A percentile compares a stretch with the other conserved stretches of the same genome.
These are phyloP conservation scores for Coffea eugenioides DNA, from an alignment of 257 asterid species.

Conservation along the genomic window DNA sequence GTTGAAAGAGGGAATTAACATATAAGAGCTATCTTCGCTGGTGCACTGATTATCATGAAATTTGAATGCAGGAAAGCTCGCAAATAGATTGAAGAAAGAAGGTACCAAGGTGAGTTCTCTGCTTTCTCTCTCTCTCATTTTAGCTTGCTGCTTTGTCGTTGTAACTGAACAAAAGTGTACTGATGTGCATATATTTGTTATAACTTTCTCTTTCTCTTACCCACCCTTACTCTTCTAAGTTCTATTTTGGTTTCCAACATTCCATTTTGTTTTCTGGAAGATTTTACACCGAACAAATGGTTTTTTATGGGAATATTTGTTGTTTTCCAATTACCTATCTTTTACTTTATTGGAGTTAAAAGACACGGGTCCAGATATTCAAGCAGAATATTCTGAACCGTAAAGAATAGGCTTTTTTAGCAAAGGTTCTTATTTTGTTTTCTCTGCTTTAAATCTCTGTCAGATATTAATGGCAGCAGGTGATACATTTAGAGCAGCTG, in stretches of 20 bases:
- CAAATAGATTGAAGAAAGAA: constrained; percentile 78
- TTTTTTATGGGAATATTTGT: background rate
- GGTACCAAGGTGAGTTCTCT: constrained; percentile 75
- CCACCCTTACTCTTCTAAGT: too few species aligned
- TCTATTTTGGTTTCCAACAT: background rate
- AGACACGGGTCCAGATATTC: too few species aligned
- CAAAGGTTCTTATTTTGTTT: background rate
- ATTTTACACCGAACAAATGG: background rate
- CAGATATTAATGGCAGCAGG: constrained; percentile 96
- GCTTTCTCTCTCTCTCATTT: background rate
- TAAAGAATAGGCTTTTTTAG: background rate
- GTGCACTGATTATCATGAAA: background rate
- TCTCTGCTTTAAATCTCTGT: constrained; percentile 13
- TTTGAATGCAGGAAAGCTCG: constrained; percentile 78
- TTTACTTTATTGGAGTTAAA: background rate
- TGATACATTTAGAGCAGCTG: constrained; percentile 99
- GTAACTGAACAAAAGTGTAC: background rate
- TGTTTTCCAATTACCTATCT: background rate
- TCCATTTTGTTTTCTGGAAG: background rate
- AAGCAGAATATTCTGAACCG: background rate
- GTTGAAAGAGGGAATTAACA: background rate
- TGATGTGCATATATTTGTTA: background rate
- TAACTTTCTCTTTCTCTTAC: too few species aligned
- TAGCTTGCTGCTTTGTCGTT: constrained; percentile 5
- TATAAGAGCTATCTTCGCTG: background rate